Percentiles rank a stretch among this genome's conserved stretches.
Evolutionary conservation across 108 stramenopile genomes (phyloP).

Genomic region (Cyclotella choctawhatcheeana): DNA sequence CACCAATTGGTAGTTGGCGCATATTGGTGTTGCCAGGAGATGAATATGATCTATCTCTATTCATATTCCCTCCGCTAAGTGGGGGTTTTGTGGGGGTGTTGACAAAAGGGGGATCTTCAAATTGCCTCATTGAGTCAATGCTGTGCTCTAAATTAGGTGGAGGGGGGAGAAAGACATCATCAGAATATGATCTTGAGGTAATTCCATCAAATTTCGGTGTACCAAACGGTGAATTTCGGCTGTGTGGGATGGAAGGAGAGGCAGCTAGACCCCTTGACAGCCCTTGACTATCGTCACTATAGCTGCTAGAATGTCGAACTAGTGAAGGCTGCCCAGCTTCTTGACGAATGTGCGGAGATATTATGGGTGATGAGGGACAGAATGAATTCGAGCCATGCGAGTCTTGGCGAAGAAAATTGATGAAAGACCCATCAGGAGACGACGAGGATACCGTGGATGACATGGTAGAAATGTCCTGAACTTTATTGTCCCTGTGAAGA

Average conservation of each 20-base stretch:
- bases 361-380: constrained; percentile 31
- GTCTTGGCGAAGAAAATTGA: constrained; percentile 31
- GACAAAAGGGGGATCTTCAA: constrained; percentile 16
- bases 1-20: constrained; percentile 37
- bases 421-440: constrained; percentile 20
- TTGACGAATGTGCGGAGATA: constrained; percentile 23
- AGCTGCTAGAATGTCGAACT: constrained; percentile 21
- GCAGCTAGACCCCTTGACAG: constrained; percentile 14
- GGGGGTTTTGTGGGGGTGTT: constrained; percentile 13
- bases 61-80: constrained; percentile 22
- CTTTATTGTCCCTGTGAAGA: not conserved
- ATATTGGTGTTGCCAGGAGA: constrained; percentile 38
- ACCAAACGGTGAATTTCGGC: constrained; percentile 20
- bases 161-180: constrained; percentile 33
- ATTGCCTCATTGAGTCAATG: constrained; percentile 2
- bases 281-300: constrained; percentile 28
- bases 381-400: constrained; percentile 11
- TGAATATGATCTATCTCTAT: constrained; percentile 45
- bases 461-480: constrained; percentile 2
- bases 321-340: constrained; percentile 8
- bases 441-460: constrained; percentile 19
- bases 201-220: not conserved
- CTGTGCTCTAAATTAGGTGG: constrained; percentile 35
- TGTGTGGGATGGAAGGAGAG: constrained; percentile 25
- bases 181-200: constrained; percentile 22